Base-by-base conservation (phyloP, 345 rosid species). In the Stellera chamaejasme region DNA sequence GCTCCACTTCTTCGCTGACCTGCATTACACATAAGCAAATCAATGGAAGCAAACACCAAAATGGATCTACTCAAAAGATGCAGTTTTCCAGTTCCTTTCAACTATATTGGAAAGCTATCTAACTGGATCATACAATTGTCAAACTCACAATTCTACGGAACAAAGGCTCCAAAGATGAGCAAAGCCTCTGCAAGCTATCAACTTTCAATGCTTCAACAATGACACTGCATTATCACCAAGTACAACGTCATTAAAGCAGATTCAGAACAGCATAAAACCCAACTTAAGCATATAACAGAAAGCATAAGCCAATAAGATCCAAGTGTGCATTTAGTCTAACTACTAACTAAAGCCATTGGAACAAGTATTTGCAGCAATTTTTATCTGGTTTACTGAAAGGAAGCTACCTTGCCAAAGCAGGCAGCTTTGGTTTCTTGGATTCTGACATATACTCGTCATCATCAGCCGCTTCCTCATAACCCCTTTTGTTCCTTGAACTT, bases 1-100 rank as follows among this genome's bases (percentile, higher is more conserved):
- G 84, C 69, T 88, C 98, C 50, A 91, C 82, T 66, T 91, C 98
- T 81, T 91, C 98, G 6, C 96, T 91, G 57, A 91, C 98, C 94
- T 91, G 75, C 71, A 48, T 27, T 64, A 32, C 4, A 5, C 39
- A 32, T 32, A 32, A 5, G 39, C 39, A 32, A 32, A 32, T 32
- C 9, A 32, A 32, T 32, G 39, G 39, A 8, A 32, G 39, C 7
- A 32, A 32, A 32, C 39, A 32, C 39, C 39, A 32, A 32, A 32
- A 32, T 32, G 39, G 39, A 32, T 32, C 39, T 32, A 32, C 5
- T 4, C 39, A 2, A 32, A 3, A 32, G 39, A 32, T 8, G 39
- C 39, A 32, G 39, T 32, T 32, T 32, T 32, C 39, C 9, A 8
- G 9, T 32, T 32, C 39, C 9, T 32, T 5, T 32, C 41, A 2